Evolutionary conservation across 2,329 filamentous ascomycete genomes (phyloP).

Genomic region (Aureobasidium subglaciale): DNA sequence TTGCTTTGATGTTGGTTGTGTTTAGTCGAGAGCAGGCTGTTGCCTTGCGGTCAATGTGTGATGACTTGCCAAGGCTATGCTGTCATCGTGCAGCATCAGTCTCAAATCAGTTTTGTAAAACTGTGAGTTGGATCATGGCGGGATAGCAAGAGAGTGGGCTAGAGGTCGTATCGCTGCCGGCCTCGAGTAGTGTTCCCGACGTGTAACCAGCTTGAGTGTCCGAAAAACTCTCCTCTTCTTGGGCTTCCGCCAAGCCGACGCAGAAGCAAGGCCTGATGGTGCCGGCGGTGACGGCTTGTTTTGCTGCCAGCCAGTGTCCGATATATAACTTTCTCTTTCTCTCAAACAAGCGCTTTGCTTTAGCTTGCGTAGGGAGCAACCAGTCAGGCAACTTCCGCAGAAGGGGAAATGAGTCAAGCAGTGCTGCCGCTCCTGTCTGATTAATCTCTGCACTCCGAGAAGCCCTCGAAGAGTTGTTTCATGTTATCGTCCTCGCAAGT

Average conservation of each 20-base stretch:
- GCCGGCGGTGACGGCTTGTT: slow-evolving; percentile 26
- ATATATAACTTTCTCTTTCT: slow-evolving; percentile 29
- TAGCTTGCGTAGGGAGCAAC: slow-evolving; percentile 27
- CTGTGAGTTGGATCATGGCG: too few species aligned
- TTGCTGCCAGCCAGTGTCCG: slow-evolving; percentile 28
- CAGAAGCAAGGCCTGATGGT: slow-evolving; percentile 20
- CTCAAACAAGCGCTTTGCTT: slow-evolving; percentile 23
- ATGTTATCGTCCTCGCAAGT: slow-evolving; percentile 20
- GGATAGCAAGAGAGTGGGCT: slow-evolving; percentile 21
- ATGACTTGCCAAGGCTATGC: neutral
- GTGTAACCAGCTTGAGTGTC: slow-evolving; percentile 30
- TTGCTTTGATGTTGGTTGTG: neutral
- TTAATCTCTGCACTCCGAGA: slow-evolving; percentile 5
- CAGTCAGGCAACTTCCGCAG: slow-evolving; percentile 33
- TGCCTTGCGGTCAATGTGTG: neutral
- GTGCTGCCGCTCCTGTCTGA: slow-evolving; percentile 12
- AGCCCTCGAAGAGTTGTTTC: slow-evolving; percentile 19
- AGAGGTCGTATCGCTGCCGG: slow-evolving; percentile 26
- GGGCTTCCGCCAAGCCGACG: slow-evolving; percentile 22
- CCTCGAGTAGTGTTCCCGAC: slow-evolving; percentile 22
- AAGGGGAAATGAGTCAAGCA: slow-evolving; percentile 42
- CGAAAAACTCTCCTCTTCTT: slow-evolving; percentile 27
- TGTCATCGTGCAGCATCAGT: slow-evolving; percentile 19
- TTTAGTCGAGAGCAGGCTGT: neutral
- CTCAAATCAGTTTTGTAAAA: too few species aligned